Percentiles rank a stretch among this genome's conserved stretches.
These are phyloP conservation scores for Ceratocystiopsis brevicomis DNA, from an alignment of 2,329 filamentous ascomycete species.

Conservation along the genomic window DNA sequence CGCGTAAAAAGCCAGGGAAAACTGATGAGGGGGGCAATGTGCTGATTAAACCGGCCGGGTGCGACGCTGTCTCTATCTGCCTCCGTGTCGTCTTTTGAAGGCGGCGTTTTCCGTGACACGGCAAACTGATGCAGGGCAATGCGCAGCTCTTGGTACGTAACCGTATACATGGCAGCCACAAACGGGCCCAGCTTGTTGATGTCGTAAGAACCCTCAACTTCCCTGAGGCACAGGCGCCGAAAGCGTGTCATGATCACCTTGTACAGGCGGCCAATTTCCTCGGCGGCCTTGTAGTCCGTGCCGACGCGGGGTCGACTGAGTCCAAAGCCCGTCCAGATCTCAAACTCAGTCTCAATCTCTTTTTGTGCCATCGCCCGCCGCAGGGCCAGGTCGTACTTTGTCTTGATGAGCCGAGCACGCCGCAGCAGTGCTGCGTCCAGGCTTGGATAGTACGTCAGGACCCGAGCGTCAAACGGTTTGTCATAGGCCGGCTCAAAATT, in stretches of 20 bases:
- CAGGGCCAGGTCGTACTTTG: constrained; percentile 57
- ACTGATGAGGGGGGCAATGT: constrained; percentile 62
- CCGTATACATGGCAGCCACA: constrained; percentile 70
- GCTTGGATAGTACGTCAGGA: constrained; percentile 40
- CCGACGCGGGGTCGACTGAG: constrained; percentile 53
- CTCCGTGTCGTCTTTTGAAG: background rate
- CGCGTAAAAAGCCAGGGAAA: constrained; percentile 83
- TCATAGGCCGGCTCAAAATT: constrained; percentile 58
- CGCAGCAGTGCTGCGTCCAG: constrained; percentile 36
- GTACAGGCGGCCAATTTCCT: constrained; percentile 57
- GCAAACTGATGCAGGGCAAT: constrained; percentile 33
- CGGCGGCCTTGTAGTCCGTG: constrained; percentile 70
- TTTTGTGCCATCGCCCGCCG: constrained; percentile 70
- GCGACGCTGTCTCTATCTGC: constrained; percentile 8
- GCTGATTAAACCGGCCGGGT: constrained; percentile 20
- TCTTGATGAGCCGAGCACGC: constrained; percentile 48
- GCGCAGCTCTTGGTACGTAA: constrained; percentile 54
- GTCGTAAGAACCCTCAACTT: constrained; percentile 37
- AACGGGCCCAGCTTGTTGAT: constrained; percentile 47
- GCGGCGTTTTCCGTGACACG: background rate
- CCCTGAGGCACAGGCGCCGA: constrained; percentile 43
- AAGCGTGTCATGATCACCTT: constrained; percentile 49
- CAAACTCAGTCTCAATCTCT: constrained; percentile 72
- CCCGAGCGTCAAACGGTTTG: constrained; percentile 54
- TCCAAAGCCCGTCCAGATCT: constrained; percentile 76